Percentiles rank a stretch among this genome's conserved stretches.
Evolutionary conservation across 1,139 yeast species (phyloP).

Genomic region (Hyphopichia fennica): DNA sequence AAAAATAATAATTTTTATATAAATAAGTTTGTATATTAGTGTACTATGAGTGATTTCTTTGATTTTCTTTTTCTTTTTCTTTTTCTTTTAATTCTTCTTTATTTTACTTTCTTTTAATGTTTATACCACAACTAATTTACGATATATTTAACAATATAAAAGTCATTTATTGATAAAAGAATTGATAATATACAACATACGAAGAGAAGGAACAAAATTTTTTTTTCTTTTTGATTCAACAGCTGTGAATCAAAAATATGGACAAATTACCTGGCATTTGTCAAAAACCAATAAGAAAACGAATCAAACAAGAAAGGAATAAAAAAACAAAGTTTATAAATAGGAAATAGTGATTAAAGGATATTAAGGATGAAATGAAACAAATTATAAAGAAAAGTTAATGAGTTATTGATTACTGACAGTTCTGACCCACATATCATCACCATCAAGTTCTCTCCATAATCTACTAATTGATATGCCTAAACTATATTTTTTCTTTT

Average conservation of each 20-base stretch:
- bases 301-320: neutral
- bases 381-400: neutral
- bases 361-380: neutral
- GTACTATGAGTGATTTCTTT: too few relatives aligned
- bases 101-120: neutral
- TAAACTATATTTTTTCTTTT: constrained; percentile 42
- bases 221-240: too few relatives aligned
- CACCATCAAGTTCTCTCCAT: constrained; percentile 43
- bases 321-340: neutral
- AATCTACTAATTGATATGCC: constrained; percentile 47
- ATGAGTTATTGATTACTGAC: constrained; percentile 2
- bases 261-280: neutral
- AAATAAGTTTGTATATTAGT: neutral
- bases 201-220: neutral
- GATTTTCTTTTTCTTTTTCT: neutral
- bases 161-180: neutral
- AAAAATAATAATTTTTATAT: neutral
- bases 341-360: neutral
- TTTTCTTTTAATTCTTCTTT: neutral
- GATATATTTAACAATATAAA: too few relatives aligned
- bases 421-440: constrained; percentile 43
- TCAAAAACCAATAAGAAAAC: neutral
- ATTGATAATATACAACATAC: neutral
- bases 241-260: too few relatives aligned
- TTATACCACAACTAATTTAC: too few relatives aligned